Conservation (phyloP, 495 filamentous ascomycete genomes). For the Aspergillus avenaceus region DNA sequence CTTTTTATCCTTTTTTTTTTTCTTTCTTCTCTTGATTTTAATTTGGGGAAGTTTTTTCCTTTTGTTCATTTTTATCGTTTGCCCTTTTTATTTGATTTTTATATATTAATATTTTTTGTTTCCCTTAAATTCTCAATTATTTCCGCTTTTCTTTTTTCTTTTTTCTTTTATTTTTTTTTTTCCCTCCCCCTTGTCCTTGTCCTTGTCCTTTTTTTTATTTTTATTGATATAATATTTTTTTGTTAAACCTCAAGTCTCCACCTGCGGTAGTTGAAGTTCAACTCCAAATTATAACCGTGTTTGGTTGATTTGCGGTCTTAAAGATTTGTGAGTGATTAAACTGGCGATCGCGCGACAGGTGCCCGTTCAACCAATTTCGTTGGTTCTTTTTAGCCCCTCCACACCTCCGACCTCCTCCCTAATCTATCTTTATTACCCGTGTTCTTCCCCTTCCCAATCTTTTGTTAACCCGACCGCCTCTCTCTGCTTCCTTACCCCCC, state of each 20-base stretch:
- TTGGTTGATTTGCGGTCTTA: too few relatives aligned
- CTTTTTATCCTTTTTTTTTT: not conserved
- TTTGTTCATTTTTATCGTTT: constrained; percentile 2
- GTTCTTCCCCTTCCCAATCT: constrained; percentile 6
- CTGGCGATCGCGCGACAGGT: constrained; percentile 31
- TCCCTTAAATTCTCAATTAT: too few relatives aligned
- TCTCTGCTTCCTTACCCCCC: constrained; percentile 5
- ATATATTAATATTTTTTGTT: not conserved
- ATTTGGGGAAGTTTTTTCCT: not conserved
- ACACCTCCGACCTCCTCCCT: constrained; percentile 21
- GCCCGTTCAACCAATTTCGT: constrained; percentile 10
- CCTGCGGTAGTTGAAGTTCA: too few relatives aligned
- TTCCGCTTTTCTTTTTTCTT: not conserved
- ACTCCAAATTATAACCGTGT: too few relatives aligned
- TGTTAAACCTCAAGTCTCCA: too few relatives aligned
- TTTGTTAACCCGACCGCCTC: constrained; percentile 13
- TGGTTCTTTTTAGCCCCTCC: constrained; percentile 34
- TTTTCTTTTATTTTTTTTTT: not conserved
- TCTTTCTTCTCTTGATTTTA: not conserved
- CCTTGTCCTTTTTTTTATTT: not conserved
- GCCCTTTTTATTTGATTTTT: not conserved
- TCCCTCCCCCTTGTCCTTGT: constrained; percentile 2
- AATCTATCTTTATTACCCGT: constrained; percentile 6
- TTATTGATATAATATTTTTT: too few relatives aligned
- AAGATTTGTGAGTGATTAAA: constrained; percentile 16